Evolutionary conservation across 768 basidiomycete species (phyloP).

Genomic region (Mycena olivaceomarginata): DNA sequence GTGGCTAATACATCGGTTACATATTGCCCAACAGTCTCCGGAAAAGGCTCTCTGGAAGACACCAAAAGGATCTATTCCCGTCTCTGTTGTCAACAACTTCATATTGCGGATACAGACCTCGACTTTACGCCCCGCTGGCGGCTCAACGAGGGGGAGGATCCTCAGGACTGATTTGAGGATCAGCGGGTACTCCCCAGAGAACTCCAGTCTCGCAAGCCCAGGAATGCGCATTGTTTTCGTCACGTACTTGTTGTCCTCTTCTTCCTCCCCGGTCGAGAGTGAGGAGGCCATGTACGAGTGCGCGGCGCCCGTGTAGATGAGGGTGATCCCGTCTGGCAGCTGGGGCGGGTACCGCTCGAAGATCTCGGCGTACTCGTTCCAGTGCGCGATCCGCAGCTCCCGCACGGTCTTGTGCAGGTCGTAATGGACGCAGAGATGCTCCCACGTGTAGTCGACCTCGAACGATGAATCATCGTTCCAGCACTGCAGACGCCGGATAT

Average conservation of each 20-base stretch:
- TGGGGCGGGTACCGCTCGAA: constrained; percentile 5
- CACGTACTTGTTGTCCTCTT: neutral
- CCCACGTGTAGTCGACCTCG: constrained; percentile 8
- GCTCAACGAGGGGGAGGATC: neutral
- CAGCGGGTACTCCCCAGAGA: neutral
- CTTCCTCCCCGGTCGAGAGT: neutral
- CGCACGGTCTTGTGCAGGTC: constrained; percentile 27
- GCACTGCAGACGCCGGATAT: constrained; percentile 4
- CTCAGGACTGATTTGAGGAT: neutral
- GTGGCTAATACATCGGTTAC: no score
- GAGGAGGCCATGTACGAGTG: neutral
- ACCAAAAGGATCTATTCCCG: neutral
- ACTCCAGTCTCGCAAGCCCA: neutral
- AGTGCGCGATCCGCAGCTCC: neutral
- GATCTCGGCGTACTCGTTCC: neutral
- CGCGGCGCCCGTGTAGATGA: neutral
- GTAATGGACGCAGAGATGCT: neutral
- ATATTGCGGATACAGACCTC: constrained; percentile 1
- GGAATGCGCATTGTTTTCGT: neutral
- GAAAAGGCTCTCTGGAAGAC: neutral
- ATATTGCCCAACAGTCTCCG: no score
- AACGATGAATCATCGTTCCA: constrained; percentile 14
- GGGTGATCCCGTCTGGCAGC: neutral
- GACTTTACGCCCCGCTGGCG: neutral
- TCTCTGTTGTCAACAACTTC: neutral